These are phyloP conservation scores for Cicer arietinum DNA, from an alignment of 306 rosid species.

Conservation along the genomic window DNA sequence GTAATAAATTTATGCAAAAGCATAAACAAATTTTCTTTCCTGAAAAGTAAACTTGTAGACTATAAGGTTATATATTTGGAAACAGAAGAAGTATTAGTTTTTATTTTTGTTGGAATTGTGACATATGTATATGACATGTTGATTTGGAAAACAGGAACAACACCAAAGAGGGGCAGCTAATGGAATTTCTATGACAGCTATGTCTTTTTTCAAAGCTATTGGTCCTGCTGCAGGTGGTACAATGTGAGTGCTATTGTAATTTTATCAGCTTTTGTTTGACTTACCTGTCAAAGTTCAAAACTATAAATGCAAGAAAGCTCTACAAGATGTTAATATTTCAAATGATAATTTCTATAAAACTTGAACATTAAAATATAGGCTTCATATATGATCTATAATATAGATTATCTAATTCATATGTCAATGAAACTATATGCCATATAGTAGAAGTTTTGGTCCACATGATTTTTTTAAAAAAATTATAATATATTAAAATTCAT, in stretches of 20 bases:
- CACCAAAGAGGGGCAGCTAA: constrained; percentile 93
- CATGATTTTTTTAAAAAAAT: background rate
- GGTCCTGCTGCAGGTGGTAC: constrained; percentile 93
- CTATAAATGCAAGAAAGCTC: background rate
- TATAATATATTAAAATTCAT: background rate
- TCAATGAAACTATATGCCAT: no score
- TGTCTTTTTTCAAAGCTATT: constrained; percentile 83
- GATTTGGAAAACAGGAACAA: constrained; percentile 64
- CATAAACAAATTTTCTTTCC: no score
- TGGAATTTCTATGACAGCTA: constrained; percentile 85
- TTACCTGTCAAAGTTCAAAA: background rate
- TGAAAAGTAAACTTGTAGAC: no score
- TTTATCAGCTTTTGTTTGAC: constrained; percentile 7
- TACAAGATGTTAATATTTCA: background rate
- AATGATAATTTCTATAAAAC: background rate
- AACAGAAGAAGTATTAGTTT: background rate
- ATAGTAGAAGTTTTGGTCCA: no score
- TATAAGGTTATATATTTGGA: no score
- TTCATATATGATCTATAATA: background rate
- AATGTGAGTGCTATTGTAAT: constrained; percentile 55
- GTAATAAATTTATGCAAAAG: no score
- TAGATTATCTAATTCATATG: background rate
- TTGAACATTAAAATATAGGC: background rate
- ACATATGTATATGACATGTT: constrained; percentile 13
- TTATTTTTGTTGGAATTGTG: constrained; percentile 5